Conservation (phyloP, 2,329 filamentous ascomycete genomes). For the Escovopsis sp. region DNA sequence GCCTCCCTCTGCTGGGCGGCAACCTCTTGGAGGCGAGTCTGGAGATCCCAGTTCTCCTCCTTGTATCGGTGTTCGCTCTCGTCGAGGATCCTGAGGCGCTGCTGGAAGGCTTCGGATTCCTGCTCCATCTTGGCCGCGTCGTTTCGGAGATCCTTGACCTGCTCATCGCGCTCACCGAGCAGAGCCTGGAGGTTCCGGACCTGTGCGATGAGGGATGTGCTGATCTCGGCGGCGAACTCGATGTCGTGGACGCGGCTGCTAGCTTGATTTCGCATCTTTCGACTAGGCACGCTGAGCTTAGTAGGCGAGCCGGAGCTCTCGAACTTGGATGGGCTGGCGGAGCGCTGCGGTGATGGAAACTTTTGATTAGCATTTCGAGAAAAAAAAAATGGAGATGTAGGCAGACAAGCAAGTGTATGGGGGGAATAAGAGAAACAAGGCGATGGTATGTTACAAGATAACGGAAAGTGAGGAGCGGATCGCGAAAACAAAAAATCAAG, state of each 20-base stretch:
- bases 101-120: constrained; percentile 64
- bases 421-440: background rate
- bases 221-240: constrained; percentile 96
- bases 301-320: constrained; percentile 76
- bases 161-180: constrained; percentile 75
- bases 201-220: constrained; percentile 84
- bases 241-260: constrained; percentile 85
- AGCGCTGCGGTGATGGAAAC: constrained; percentile 33
- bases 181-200: constrained; percentile 79
- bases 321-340: constrained; percentile 62
- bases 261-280: constrained; percentile 82
- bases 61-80: constrained; percentile 95
- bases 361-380: background rate
- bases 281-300: constrained; percentile 74
- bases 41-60: constrained; percentile 96
- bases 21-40: constrained; percentile 80
- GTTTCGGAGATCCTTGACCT: constrained; percentile 57
- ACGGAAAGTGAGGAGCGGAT: no score
- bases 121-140: constrained; percentile 71
- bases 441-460: no score
- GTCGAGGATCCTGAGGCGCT: constrained; percentile 68
- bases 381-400: background rate
- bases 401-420: background rate
- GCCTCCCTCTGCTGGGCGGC: constrained; percentile 59
- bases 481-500: no score